phyloP scores from a whole-genome alignment of 2,329 filamentous ascomycete species.

The Ceratocystis colombiana region DNA sequence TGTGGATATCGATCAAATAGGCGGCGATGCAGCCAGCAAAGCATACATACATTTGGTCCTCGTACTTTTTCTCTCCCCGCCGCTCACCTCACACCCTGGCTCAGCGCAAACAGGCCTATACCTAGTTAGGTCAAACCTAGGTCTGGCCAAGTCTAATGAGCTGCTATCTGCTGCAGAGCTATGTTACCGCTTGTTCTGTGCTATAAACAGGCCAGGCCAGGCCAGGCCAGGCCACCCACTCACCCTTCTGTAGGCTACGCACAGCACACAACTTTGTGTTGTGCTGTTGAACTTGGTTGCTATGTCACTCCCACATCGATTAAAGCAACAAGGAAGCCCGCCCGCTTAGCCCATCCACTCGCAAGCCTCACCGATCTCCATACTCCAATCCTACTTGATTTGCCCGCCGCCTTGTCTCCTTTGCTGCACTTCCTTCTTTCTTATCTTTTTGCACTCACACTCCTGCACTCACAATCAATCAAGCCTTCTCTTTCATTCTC shows the following conservation, averaged over 20 bases:
- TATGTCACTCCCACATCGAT: conserved; percentile 12
- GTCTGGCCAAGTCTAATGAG: conserved; percentile 10
- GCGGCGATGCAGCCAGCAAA: conserved; percentile 16
- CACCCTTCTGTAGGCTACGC: neutral
- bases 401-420: conserved; percentile 16
- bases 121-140: conserved; percentile 19
- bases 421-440: conserved; percentile 9
- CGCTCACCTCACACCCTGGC: conserved; percentile 5
- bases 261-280: conserved; percentile 1
- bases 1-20: conserved; percentile 1
- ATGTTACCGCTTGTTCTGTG: neutral
- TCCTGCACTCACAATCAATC: neutral
- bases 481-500: conserved; percentile 16
- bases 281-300: neutral
- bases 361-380: conserved; percentile 19
- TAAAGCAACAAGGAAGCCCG: conserved; percentile 14
- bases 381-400: conserved; percentile 16
- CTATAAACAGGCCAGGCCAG: neutral
- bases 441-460: neutral
- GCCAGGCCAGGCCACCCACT: neutral
- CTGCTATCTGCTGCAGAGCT: neutral
- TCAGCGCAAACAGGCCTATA: conserved; percentile 19
- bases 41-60: conserved; percentile 16
- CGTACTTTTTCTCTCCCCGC: conserved; percentile 19
- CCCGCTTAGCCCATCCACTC: conserved; percentile 13